A percentile compares a stretch with the other conserved stretches of the same genome.
phyloP scores from a whole-genome alignment of 2,329 filamentous ascomycete species.

The Chrysosporium keratinophilum region DNA sequence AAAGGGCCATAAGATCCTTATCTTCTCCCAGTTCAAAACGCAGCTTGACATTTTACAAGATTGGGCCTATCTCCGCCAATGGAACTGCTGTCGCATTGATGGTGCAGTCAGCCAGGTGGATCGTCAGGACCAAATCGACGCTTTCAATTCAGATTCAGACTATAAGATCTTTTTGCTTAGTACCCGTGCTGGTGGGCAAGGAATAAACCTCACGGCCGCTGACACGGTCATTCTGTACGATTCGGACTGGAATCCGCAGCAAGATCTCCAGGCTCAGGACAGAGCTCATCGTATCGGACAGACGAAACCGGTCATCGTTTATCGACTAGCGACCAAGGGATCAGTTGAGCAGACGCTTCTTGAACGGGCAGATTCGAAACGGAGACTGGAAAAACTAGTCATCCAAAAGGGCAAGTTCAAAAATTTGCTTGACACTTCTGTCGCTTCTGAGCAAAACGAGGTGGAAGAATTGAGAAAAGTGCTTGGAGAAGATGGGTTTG shows the following conservation, averaged over 20 bases:
- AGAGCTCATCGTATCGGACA: conserved; percentile 92
- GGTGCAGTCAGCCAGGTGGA: conserved; percentile 69
- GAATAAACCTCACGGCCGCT: conserved; percentile 97
- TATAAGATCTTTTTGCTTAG: conserved; percentile 75
- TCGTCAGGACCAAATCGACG: conserved; percentile 58
- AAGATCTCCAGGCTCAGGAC: conserved; percentile 93
- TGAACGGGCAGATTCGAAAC: conserved; percentile 80
- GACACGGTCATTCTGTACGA: conserved; percentile 98
- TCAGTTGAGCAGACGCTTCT: conserved; percentile 86
- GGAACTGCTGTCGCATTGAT: conserved; percentile 82
- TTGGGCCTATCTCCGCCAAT: conserved; percentile 72
- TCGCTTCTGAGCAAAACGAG: conserved; percentile 41
- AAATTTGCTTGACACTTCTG: conserved; percentile 49
- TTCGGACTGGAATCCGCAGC: conserved; percentile 89
- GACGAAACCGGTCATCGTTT: conserved; percentile 81
- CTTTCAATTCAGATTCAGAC: conserved; percentile 57
- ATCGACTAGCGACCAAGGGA: conserved; percentile 81
- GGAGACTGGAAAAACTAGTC: conserved; percentile 82
- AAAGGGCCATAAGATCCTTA: conserved; percentile 76
- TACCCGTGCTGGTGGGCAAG: conserved; percentile 89
- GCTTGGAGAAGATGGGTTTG: conserved; percentile 62
- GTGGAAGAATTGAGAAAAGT: conserved; percentile 50
- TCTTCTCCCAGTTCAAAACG: conserved; percentile 94
- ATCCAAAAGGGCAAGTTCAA: conserved; percentile 87
- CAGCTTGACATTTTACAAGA: conserved; percentile 85